These are phyloP conservation scores for Russula ochroleuca DNA, from an alignment of 768 basidiomycete species.

Conservation along the genomic window DNA sequence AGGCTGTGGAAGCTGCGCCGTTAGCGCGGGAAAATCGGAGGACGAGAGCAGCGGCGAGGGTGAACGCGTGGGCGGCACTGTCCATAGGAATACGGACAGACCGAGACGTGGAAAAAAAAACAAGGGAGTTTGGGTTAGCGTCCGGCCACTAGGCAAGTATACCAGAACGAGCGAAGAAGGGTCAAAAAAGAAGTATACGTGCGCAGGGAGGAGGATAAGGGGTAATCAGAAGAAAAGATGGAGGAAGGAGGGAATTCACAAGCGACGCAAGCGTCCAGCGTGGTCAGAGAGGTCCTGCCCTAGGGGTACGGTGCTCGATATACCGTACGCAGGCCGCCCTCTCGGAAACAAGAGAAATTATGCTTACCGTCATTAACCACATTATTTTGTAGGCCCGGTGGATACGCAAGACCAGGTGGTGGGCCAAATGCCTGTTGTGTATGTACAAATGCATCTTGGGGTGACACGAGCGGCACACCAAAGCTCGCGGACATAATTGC, in stretches of 20 bases:
- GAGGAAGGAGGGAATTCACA: constrained; percentile 4
- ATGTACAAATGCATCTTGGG: constrained; percentile 15
- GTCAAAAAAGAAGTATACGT: background rate
- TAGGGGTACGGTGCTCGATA: constrained; percentile 21
- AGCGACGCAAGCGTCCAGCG: constrained; percentile 3
- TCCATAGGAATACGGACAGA: constrained; percentile 28
- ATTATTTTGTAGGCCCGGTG: constrained; percentile 35
- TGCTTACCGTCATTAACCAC: constrained; percentile 28
- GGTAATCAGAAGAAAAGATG: constrained; percentile 1
- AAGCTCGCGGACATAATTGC: constrained; percentile 25
- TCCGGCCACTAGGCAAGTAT: constrained; percentile 19
- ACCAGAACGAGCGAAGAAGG: constrained; percentile 22
- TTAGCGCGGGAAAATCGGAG: constrained; percentile 73
- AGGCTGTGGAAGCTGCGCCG: constrained; percentile 36
- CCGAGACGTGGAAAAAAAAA: constrained; percentile 29
- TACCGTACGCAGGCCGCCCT: constrained; percentile 13
- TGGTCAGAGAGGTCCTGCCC: constrained; percentile 8
- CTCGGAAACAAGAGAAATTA: constrained; percentile 2
- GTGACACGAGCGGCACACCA: constrained; percentile 7
- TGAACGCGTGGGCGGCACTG: constrained; percentile 28
- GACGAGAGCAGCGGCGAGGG: constrained; percentile 51
- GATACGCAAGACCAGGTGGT: constrained; percentile 59
- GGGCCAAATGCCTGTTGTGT: constrained; percentile 40
- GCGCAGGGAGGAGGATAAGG: background rate
- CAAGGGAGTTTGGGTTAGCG: constrained; percentile 27